Conservation (phyloP, 352 stramenopile species). For the Pythium oligandrum region DNA sequence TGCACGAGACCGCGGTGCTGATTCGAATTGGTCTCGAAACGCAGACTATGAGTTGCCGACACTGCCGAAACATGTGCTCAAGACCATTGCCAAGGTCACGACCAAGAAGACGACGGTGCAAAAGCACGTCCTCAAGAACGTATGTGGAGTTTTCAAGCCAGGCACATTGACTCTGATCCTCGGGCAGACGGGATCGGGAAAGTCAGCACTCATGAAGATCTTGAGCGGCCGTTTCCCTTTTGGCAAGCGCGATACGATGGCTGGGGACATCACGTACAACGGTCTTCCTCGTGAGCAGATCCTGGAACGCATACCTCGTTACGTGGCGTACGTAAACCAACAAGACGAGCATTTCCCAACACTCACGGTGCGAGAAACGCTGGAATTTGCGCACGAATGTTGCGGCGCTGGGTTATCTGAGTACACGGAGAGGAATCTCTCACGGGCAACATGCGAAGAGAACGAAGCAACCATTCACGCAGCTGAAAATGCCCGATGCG, state of each 20-base stretch:
- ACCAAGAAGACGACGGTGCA: slow-evolving; percentile 30
- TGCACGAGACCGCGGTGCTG: slow-evolving; percentile 21
- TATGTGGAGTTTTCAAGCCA: slow-evolving; percentile 38
- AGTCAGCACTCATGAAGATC: slow-evolving; percentile 56
- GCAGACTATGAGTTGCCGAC: slow-evolving; percentile 33
- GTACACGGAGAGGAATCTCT: slow-evolving; percentile 25
- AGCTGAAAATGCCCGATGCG: slow-evolving; percentile 29
- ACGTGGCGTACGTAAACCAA: slow-evolving; percentile 47
- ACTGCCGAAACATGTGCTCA: slow-evolving; percentile 43
- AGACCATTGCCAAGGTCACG: slow-evolving; percentile 27
- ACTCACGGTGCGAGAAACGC: slow-evolving; percentile 44
- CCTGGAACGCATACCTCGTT: slow-evolving; percentile 36
- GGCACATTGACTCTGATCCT: slow-evolving; percentile 54
- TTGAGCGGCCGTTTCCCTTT: slow-evolving; percentile 46
- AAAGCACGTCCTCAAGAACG: slow-evolving; percentile 37
- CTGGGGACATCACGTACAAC: slow-evolving; percentile 50
- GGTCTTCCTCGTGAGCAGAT: slow-evolving; percentile 26
- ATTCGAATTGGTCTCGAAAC: neutral
- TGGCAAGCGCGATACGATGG: slow-evolving; percentile 30
- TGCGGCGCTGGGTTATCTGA: slow-evolving; percentile 34
- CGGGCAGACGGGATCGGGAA: slow-evolving; percentile 43
- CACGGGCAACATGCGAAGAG: slow-evolving; percentile 32
- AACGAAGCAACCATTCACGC: slow-evolving; percentile 34
- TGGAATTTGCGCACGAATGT: slow-evolving; percentile 52
- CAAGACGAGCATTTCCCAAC: slow-evolving; percentile 42